phyloP scores from a whole-genome alignment of 2,329 filamentous ascomycete genomes.

The Exophiala oligosperma region DNA sequence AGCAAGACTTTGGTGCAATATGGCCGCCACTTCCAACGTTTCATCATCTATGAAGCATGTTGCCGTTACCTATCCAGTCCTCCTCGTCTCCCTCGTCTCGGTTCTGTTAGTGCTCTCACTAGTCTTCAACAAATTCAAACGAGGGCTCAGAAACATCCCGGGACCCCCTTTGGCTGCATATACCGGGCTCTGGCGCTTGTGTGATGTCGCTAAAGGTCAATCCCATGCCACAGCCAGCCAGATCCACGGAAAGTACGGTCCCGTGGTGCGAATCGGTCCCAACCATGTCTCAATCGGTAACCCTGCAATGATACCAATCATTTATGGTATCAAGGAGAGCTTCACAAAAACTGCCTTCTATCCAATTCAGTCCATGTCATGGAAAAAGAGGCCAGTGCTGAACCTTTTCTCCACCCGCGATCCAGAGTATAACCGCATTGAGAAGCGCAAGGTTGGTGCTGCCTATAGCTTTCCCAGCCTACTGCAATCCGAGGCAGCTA shows the following conservation, averaged over 20 bases:
- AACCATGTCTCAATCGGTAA: slow-evolving; percentile 67
- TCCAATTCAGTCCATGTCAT: slow-evolving; percentile 10
- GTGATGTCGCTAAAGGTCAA: slow-evolving; percentile 63
- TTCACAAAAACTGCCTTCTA: slow-evolving; percentile 15
- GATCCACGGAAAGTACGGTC: not conserved
- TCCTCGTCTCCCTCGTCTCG: not conserved
- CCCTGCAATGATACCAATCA: slow-evolving; percentile 43
- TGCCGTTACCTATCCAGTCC: not conserved
- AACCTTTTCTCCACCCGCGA: slow-evolving; percentile 77
- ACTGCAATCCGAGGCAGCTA: slow-evolving; percentile 26
- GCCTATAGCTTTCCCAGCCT: slow-evolving; percentile 17
- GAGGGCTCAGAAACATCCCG: slow-evolving; percentile 40
- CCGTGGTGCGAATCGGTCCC: not conserved
- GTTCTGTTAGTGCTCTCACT: not conserved
- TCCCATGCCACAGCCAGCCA: slow-evolving; percentile 63
- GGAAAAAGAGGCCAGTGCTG: slow-evolving; percentile 64
- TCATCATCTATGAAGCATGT: not conserved
- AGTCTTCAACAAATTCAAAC: not conserved
- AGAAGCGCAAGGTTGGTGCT: slow-evolving; percentile 16
- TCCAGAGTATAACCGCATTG: slow-evolving; percentile 64
- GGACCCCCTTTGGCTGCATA: slow-evolving; percentile 67
- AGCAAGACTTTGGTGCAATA: no score
- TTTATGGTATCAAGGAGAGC: slow-evolving; percentile 11
- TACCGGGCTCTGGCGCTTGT: slow-evolving; percentile 73
- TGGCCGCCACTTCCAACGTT: no score